Evolutionary conservation across 148 eudicot species (phyloP).

Genomic region (Pouteria glomerata): DNA sequence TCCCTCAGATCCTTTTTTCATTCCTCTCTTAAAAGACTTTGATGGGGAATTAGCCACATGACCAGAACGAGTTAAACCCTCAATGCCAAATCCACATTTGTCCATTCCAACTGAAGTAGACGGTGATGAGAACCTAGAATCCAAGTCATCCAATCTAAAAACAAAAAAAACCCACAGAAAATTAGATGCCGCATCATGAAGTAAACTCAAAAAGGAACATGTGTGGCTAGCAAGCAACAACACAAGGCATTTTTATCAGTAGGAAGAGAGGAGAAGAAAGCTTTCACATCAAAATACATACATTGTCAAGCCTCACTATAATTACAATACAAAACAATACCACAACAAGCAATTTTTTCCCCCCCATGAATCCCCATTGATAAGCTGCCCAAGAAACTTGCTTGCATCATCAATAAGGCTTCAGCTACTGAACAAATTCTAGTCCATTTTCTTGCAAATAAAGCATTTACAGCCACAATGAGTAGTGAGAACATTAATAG

Average conservation of each 20-base stretch:
- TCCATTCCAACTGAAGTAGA: constrained; percentile 41
- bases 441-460: background rate
- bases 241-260: background rate
- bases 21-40: constrained; percentile 51
- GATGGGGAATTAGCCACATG: constrained; percentile 35
- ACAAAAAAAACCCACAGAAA: too few relatives aligned
- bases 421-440: background rate
- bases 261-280: too few relatives aligned
- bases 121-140: constrained; percentile 52
- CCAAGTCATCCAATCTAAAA: constrained; percentile 64
- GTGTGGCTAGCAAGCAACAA: background rate
- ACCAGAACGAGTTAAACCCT: constrained; percentile 38
- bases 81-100: constrained; percentile 56
- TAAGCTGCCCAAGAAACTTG: too few relatives aligned
- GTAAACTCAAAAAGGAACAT: background rate
- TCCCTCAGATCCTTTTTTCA: constrained; percentile 58
- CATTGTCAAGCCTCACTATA: too few relatives aligned
- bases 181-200: background rate
- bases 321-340: too few relatives aligned
- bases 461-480: too few relatives aligned
- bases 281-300: too few relatives aligned
- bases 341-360: too few relatives aligned
- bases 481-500: too few relatives aligned
- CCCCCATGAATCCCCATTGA: too few relatives aligned
- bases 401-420: background rate